Conservation (phyloP, 805 yeast species). For the Starmerella bacillaris region DNA sequence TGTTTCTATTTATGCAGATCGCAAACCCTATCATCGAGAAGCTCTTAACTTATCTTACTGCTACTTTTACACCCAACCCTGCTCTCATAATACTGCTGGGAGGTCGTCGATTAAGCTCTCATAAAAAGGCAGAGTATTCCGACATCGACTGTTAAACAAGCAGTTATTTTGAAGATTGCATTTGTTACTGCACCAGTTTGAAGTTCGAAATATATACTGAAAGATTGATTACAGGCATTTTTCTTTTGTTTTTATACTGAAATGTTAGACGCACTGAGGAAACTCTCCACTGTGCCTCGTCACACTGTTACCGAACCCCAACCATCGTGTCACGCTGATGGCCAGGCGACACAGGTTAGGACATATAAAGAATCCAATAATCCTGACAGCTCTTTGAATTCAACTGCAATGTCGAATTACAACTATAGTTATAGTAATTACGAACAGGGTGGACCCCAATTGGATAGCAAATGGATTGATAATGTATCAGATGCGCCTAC, state of each 20-base stretch:
- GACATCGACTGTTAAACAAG: too few species aligned
- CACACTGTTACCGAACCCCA: not conserved
- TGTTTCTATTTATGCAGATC: too few species aligned
- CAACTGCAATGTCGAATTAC: not conserved
- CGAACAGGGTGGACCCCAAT: too few species aligned
- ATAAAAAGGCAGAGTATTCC: too few species aligned
- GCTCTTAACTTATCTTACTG: too few species aligned
- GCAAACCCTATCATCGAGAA: too few species aligned
- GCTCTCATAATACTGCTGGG: constrained; percentile 1
- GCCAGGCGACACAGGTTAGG: not conserved
- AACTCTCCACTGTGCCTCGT: not conserved
- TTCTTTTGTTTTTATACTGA: not conserved
- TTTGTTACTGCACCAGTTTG: too few species aligned
- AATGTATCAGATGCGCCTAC: not conserved
- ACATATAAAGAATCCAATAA: not conserved
- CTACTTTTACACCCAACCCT: not conserved
- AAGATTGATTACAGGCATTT: too few species aligned
- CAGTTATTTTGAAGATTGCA: too few species aligned
- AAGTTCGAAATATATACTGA: too few species aligned
- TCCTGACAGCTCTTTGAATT: not conserved
- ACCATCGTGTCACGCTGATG: not conserved
- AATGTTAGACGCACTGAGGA: constrained; percentile 1
- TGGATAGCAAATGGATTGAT: not conserved
- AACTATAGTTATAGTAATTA: not conserved
- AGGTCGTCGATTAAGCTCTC: constrained; percentile 1